A percentile compares a stretch with the other conserved stretches of the same genome.
phyloP scores from a whole-genome alignment of 805 yeast genomes.

The Candida chilensis region DNA sequence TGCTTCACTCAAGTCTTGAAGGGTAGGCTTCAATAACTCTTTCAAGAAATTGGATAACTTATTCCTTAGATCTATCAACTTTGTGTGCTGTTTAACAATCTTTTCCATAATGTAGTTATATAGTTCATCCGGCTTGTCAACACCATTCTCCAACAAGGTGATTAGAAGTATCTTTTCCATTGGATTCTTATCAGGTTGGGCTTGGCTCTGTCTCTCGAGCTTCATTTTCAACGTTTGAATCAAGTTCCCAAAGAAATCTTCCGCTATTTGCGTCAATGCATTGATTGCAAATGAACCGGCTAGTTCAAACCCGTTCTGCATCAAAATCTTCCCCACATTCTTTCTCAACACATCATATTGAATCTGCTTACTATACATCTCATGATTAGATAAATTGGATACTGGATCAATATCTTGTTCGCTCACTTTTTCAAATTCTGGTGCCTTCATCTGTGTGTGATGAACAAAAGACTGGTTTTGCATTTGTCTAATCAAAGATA shows the following conservation, averaged over 20 bases:
- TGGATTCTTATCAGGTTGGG: constrained; percentile 15
- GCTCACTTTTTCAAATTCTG: constrained; percentile 50
- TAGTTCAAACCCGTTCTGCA: constrained; percentile 89
- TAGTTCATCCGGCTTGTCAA: constrained; percentile 68
- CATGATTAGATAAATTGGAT: constrained; percentile 66
- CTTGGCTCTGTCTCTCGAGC: constrained; percentile 42
- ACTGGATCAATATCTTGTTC: constrained; percentile 79
- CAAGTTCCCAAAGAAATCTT: constrained; percentile 66
- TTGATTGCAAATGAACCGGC: constrained; percentile 73
- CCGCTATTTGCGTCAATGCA: constrained; percentile 76
- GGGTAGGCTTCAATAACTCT: constrained; percentile 74
- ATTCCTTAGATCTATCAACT: constrained; percentile 56
- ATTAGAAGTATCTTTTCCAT: constrained; percentile 45
- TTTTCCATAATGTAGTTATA: constrained; percentile 69
- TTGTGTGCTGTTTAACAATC: constrained; percentile 56
- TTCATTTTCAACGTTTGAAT: constrained; percentile 65
- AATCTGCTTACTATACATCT: constrained; percentile 45
- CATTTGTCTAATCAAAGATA: constrained; percentile 81
- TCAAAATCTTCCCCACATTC: constrained; percentile 67
- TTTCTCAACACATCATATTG: constrained; percentile 60
- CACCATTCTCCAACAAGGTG: constrained; percentile 78
- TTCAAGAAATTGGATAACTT: constrained; percentile 68
- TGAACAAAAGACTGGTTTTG: constrained; percentile 75
- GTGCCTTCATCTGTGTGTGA: constrained; percentile 64
- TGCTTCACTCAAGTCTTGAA: constrained; percentile 64